These are phyloP conservation scores for Paraphysoderma sedebokerense DNA, from an alignment of 371 early-diverging fungal genomes.

Conservation along the genomic window DNA sequence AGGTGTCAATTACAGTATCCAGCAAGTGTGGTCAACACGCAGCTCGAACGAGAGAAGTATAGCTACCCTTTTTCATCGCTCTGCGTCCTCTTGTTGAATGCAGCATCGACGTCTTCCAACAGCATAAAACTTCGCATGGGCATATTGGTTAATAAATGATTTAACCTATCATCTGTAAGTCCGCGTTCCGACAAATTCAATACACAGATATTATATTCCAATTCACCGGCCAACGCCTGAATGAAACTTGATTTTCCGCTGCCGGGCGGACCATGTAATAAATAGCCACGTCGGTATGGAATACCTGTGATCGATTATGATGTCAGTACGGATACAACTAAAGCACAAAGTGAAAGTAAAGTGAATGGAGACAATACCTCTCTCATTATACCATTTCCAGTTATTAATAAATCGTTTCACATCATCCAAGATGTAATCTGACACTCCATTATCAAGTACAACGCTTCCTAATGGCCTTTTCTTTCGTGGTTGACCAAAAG, in stretches of 20 bases:
- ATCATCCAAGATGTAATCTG: conserved; percentile 59
- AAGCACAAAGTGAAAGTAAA: background rate
- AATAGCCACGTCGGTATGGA: conserved; percentile 92
- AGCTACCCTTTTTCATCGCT: conserved; percentile 39
- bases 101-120: conserved; percentile 98
- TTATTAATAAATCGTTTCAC: conserved; percentile 69
- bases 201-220: conserved; percentile 94
- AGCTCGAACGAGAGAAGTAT: no score
- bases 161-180: conserved; percentile 87
- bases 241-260: conserved; percentile 98
- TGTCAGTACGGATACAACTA: background rate
- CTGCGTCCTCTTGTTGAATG: conserved; percentile 59
- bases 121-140: conserved; percentile 92
- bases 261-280: conserved; percentile 97
- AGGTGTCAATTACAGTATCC: no score
- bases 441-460: conserved; percentile 59
- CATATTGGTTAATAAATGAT: conserved; percentile 78
- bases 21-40: no score
- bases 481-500: conserved; percentile 85
- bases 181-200: conserved; percentile 85
- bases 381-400: conserved; percentile 85
- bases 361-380: conserved; percentile 32
- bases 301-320: conserved; percentile 35
- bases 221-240: conserved; percentile 92
- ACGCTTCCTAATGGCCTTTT: conserved; percentile 69